phyloP scores from a whole-genome alignment of 1,284 basidiomycete species.

The Microbotryomycetes sp. region DNA sequence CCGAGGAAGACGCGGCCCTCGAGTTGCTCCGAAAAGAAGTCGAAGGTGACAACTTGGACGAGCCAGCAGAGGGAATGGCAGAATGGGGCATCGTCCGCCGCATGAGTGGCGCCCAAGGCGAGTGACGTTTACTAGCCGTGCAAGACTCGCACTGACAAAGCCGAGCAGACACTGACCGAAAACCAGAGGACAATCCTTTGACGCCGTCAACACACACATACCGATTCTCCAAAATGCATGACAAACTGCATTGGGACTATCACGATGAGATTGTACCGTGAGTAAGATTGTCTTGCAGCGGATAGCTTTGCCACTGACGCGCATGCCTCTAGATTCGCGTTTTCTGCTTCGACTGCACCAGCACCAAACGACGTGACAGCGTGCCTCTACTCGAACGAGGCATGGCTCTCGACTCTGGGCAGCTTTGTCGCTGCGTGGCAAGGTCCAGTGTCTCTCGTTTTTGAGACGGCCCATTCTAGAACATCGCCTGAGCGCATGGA shows the following conservation, averaged over 20 bases:
- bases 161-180: not conserved
- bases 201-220: conserved; percentile 32
- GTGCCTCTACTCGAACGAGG: conserved; percentile 37
- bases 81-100: not conserved
- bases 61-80: conserved; percentile 15
- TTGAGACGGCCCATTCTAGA: conserved; percentile 31
- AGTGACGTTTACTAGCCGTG: not conserved
- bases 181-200: conserved; percentile 26
- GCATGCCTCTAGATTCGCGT: no score
- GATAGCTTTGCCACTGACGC: no score
- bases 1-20: not conserved
- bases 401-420: conserved; percentile 34
- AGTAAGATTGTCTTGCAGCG: not conserved
- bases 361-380: conserved; percentile 32
- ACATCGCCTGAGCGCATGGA: conserved; percentile 9
- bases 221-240: conserved; percentile 37
- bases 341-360: conserved; percentile 20
- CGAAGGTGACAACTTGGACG: not conserved
- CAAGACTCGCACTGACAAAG: not conserved
- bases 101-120: not conserved
- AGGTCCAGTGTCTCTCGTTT: conserved; percentile 37
- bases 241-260: conserved; percentile 30
- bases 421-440: conserved; percentile 34
- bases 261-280: conserved; percentile 35
- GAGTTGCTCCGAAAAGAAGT: not conserved